Evolutionary conservation across 495 filamentous ascomycete species (phyloP).

Genomic region (Endocarpon pusillum): DNA sequence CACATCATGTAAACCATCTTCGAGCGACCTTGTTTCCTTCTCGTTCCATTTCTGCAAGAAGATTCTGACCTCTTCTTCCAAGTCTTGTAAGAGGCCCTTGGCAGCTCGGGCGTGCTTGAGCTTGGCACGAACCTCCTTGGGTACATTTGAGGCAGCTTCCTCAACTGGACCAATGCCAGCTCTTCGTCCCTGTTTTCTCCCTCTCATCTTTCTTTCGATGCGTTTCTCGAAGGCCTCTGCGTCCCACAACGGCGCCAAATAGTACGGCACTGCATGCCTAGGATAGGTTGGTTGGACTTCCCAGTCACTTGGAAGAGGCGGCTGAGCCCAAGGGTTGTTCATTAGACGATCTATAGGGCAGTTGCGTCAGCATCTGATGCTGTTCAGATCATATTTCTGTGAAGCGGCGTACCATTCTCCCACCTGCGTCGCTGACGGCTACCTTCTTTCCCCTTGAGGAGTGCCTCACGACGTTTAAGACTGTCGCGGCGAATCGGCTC

Average conservation of each 20-base stretch:
- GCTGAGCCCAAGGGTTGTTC: constrained; percentile 69
- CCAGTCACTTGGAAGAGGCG: constrained; percentile 71
- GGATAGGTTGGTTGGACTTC: constrained; percentile 59
- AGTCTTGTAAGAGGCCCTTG: constrained; percentile 42
- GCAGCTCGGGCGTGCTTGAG: constrained; percentile 56
- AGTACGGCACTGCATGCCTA: constrained; percentile 67
- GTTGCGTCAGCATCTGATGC: constrained; percentile 1
- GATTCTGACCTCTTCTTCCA: constrained; percentile 44
- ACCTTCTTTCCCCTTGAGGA: constrained; percentile 89
- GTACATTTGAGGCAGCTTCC: constrained; percentile 26
- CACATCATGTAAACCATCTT: constrained; percentile 31
- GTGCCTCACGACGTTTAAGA: constrained; percentile 51
- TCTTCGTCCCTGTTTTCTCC: constrained; percentile 21
- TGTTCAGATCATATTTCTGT: constrained; percentile 1
- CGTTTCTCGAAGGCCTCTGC: constrained; percentile 31
- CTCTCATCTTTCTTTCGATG: constrained; percentile 21
- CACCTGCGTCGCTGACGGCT: constrained; percentile 70
- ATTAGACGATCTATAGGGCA: constrained; percentile 57
- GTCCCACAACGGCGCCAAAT: constrained; percentile 78
- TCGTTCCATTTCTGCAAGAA: constrained; percentile 46
- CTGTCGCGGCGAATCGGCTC: constrained; percentile 40
- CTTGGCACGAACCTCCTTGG: constrained; percentile 37
- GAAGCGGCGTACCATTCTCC: constrained; percentile 66
- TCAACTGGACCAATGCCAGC: constrained; percentile 19
- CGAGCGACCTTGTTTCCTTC: constrained; percentile 19